Evolutionary conservation across 2,329 filamentous ascomycete genomes (phyloP).

Genomic region (Hirsutella rhossiliensis): DNA sequence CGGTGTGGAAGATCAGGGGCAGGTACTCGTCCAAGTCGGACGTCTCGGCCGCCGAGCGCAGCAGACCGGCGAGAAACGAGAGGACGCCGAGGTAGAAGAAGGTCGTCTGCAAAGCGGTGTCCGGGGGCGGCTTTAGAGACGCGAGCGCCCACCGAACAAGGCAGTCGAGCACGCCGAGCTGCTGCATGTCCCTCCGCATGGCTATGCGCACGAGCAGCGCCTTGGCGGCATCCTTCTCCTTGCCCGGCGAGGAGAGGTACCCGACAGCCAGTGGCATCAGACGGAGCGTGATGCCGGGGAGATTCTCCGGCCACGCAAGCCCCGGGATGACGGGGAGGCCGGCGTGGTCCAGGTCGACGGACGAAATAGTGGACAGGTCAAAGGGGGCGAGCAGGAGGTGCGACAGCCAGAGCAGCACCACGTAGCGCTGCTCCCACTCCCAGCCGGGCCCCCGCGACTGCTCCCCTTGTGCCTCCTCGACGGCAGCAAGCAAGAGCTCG

Average conservation of each 20-base stretch:
- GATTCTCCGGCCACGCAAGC: conserved; percentile 41
- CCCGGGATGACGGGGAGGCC: conserved; percentile 29
- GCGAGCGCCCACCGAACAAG: conserved; percentile 61
- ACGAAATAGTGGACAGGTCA: conserved; percentile 77
- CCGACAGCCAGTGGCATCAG: conserved; percentile 59
- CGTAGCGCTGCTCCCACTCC: conserved; percentile 81
- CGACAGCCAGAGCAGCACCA: conserved; percentile 78
- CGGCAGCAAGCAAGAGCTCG: conserved; percentile 63
- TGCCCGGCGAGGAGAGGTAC: conserved; percentile 65
- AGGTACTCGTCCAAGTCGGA: conserved; percentile 62
- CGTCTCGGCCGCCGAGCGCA: conserved; percentile 57
- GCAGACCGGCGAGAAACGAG: conserved; percentile 65
- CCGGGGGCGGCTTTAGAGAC: conserved; percentile 36
- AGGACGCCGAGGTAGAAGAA: conserved; percentile 72
- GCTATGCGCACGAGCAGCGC: conserved; percentile 67
- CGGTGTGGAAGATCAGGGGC: conserved; percentile 50
- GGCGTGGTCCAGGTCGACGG: conserved; percentile 35
- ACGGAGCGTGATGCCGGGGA: conserved; percentile 60
- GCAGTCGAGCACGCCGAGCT: conserved; percentile 53
- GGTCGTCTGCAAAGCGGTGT: conserved; percentile 32
- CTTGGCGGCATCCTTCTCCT: conserved; percentile 83
- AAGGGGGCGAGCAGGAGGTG: conserved; percentile 80
- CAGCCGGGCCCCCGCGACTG: conserved; percentile 21
- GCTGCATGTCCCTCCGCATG: conserved; percentile 82
- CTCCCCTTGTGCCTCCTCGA: conserved; percentile 46